Evolutionary conservation across 1,284 basidiomycete species (phyloP), one percentile per base, ranked within the genome.

Genomic region (Marasmius oreades): DNA sequence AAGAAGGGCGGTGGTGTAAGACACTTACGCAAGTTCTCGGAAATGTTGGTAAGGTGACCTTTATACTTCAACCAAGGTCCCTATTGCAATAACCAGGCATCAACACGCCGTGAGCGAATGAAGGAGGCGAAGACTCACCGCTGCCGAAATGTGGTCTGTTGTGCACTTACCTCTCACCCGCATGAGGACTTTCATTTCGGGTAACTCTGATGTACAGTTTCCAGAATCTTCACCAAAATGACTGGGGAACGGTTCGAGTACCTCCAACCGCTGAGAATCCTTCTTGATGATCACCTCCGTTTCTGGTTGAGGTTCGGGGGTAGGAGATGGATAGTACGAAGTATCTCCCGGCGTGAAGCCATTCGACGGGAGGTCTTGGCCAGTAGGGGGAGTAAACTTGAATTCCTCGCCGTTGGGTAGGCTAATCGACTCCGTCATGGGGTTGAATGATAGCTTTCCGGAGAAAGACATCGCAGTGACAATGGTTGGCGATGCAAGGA

Each of bases 1-100:
- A n/a, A 20, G 39, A 18, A 20, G 7, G 16, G 16, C n/a, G 20
- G 14, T 18, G 16, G 16, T 20, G n/a, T 23, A 12, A 20, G 54
- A n/a, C 20, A 80, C 89, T 68, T 67, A 93, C 91, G 73, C 12
- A 97, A 86, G 73, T 99, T 99, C 72, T 98, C 94, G 1, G 95
- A 95, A 59, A 98, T 95, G 72, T 98, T 98, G 44, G 88, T 90
- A 43, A 99, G 77, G 73, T 99, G 95, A 0, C 95, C 92, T 70
- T 94, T 99, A 79, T 97, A 99, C 78, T 98, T 98, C 62, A 99
- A 77, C 97, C 97, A 99, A 39, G 93, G 91, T 1, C 95, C 95
- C 89, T 91, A 63, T 34, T 51, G 24, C 37, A 55, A 20, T 20
- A 14, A n/a, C 12, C 16, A 20, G 55, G 24, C 37, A 55, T 8